Base-by-base conservation (phyloP, 2,329 filamentous ascomycete species). In the Cryoendolithus antarcticus region DNA sequence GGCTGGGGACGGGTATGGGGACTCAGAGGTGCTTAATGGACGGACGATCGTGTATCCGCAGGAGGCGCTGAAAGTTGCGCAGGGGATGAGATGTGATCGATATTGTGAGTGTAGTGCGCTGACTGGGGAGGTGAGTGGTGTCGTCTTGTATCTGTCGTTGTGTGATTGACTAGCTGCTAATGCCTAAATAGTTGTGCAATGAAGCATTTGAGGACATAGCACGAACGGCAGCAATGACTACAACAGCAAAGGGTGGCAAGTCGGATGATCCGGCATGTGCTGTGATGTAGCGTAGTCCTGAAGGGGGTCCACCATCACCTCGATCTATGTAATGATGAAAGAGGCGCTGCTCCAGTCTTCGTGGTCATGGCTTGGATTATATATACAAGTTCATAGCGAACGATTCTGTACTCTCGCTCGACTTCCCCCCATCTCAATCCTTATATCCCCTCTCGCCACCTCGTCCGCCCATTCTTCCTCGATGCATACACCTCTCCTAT, bases 91-190 rank as follows among this genome's bases (percentile, higher is more conserved):
- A 19, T 74, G 70, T 53, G 75, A 79, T 61, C 62, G 66, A 28
- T 79, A 79, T 56, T 75, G 72, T 3, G 75, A 79, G 51, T 79
- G 75, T 47, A 76, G 72, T 44, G 74, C 75, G 31, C 30, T 71
- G 30, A 78, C 74, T 4, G 74, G 75, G 3, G 55, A 58, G 32
- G 48, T 50, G 31, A 35, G 42, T 12, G 6, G 24, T 27, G 24
- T 27, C 7, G 7, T 33, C 9, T 4, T 2, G 10, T 3, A 2
- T 7, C 8, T 24, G 21, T 19, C 19, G n/a, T 8, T 3, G 9
- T 13, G 2, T 15, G 12, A 15, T 3, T 29, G 21, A 12, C 6
- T 39, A 15, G 7, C 3, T 9, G 30, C 37, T 34, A 11, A 34
- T 15, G 2, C 28, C 12, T 28, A 31, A 71, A 27, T 27, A 77